Base-by-base conservation (phyloP, 805 yeast genomes). In the Hanseniaspora guilliermondii region DNA sequence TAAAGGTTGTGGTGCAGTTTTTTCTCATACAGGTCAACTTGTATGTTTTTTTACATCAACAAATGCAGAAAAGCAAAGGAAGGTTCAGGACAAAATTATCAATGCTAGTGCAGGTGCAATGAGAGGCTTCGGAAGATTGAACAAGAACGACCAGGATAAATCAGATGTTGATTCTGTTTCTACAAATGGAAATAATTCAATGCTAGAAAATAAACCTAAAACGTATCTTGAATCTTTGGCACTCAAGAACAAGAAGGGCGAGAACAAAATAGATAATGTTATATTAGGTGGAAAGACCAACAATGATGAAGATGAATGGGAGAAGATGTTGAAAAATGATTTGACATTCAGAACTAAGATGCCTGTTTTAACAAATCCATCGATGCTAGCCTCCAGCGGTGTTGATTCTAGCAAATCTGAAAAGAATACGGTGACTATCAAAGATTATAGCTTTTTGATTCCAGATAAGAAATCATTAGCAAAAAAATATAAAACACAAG, bases 1-100 rank as follows among this genome's bases (percentile, higher is more conserved):
- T 0, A 88, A 86, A 63, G 93, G 88, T 9, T 89, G 96, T 70
- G 96, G 96, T 9, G 96, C 95, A 0, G 72, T 79, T 1, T 89
- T 96, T 96, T 75, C 94, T 0, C 75, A 79, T 12, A 76, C 78
- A 3, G 96, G 96, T 0, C 79, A 79, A 56, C 70, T 89, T 49
- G 83, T 89, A 1, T 86, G 95, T 63, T 89, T 89, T 62, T 87
- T 87, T 67, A 76, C 83, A 9, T 77, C 77, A 49, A 73, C 68
- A 47, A 70, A 68, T 56, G 36, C 47, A 62, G 68, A 71, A 39
- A 68, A 72, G 59, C 70, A 69, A 60, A 67, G 68, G 42, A 67
- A 65, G 35, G 68, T 73, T 27, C 37, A 53, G 33, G 47, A 55
- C 17, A 49, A 57, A 17, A 56, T 59, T 36, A 53, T 61, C 12